Evolutionary conservation across 371 early-diverging fungal species (phyloP), one percentile per base, ranked within the genome.

Genomic region (Blakeslea trispora): DNA sequence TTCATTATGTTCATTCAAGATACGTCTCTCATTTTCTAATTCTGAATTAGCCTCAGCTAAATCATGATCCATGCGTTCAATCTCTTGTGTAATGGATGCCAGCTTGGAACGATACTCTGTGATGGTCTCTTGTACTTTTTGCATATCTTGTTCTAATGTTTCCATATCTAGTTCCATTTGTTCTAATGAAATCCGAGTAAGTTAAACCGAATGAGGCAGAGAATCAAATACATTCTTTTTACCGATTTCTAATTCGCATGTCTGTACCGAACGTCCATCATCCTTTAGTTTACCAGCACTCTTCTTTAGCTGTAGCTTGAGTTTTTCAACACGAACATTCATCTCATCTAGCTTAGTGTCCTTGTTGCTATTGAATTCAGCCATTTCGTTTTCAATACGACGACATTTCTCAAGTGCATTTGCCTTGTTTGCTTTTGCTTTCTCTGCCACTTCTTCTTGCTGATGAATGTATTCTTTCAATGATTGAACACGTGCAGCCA

Each of bases 351-450:
- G 66, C 64, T 95, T 94, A 9, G 85, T 78, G 37, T 89, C 91
- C 57, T 92, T 92, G 66, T 93, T 87, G 41, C 83, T 74, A 28
- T 86, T 81, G 48, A 96, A 92, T 59, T 97, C 95, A 14, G 77
- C 71, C 93, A 94, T 96, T 62, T 98, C 97, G 24, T 64, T 68
- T 64, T 96, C 95, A 45, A 96, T 86, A 35, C 78, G 72, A 43
- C 77, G 59, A 19, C 75, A 75, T 1, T 72, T 72, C 7, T 47
- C 58, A 6, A 74, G 13, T 1, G 84, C 83, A 18, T 73, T 70
- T 10, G 72, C 71, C 35, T 73, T 71, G 40, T 64, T 72, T 41
- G 47, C 35, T 42, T 71, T 68, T 1, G 86, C 83, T 18, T 81
- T 64, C 1, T 68, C 59, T 22, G 71, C 70, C 0, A 49, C 63